phyloP scores from a whole-genome alignment of 2,329 filamentous ascomycete species.

The Pseudodiploospora longispora region DNA sequence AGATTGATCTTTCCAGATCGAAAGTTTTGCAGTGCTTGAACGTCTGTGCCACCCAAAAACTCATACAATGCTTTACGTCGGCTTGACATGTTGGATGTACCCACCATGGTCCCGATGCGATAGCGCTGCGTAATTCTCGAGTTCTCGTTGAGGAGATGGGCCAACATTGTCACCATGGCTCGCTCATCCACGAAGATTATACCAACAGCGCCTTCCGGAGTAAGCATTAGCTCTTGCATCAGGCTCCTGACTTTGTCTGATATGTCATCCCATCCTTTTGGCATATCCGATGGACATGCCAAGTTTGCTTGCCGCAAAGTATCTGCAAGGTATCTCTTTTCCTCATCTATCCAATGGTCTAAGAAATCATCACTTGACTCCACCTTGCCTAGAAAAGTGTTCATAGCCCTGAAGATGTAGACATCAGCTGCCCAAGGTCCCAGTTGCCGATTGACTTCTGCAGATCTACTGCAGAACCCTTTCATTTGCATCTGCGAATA shows the following conservation, averaged over 20 bases:
- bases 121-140: conserved; percentile 39
- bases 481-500: conserved; percentile 48
- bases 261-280: conserved; percentile 21
- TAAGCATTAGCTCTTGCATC: conserved; percentile 39
- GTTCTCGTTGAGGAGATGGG: conserved; percentile 47
- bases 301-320: conserved; percentile 31
- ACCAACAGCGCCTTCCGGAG: conserved; percentile 38
- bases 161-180: conserved; percentile 51
- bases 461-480: conserved; percentile 41
- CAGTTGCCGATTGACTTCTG: conserved; percentile 46
- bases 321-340: conserved; percentile 47
- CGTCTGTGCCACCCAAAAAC: conserved; percentile 22
- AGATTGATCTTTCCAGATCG: conserved; percentile 46
- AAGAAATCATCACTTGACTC: conserved; percentile 17
- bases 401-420: conserved; percentile 48
- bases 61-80: conserved; percentile 34
- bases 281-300: conserved; percentile 5
- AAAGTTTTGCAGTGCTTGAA: conserved; percentile 37
- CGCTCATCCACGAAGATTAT: conserved; percentile 63
- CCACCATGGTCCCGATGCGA: conserved; percentile 47
- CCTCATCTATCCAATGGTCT: conserved; percentile 37
- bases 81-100: conserved; percentile 33
- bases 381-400: conserved; percentile 20
- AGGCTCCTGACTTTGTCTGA: conserved; percentile 53
- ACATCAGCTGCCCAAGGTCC: conserved; percentile 63